Evolutionary conservation across 148 eudicot species (phyloP), one percentile per base, ranked within the genome.

Genomic region (Chenopodium suecicum): DNA sequence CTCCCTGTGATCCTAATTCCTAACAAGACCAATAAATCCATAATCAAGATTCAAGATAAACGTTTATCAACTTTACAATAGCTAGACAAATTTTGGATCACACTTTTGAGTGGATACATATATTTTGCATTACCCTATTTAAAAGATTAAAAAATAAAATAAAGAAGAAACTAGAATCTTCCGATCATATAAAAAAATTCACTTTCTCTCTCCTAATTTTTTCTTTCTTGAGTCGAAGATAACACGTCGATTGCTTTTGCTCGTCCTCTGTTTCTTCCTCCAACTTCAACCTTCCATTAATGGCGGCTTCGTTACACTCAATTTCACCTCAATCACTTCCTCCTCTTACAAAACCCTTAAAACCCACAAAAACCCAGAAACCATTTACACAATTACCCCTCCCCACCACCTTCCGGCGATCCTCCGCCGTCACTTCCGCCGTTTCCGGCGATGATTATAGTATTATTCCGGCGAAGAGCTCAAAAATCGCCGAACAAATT

Each of bases 361-460:
- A 78, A 79, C 79, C 82, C 46, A 86, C 70, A 9, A 32, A 63
- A 79, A 20, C 77, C 52, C 50, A 60, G 22, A 73, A 67, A 67
- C 25, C 74, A 44, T 11, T 17, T 12, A 16, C 71, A 34, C 54
- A 46, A 13, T n/a, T 52, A 32, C 52, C 41, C 8, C 41, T 20
- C 41, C 10, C 71, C 58, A 67, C 75, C 74, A 67, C 67, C 31
- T 2, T 8, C 27, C 81, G 81, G 74, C 52, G 76, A 50, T 58
- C 16, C 65, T 62, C 77, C n/a, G 19, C 78, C 63, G 69, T 84
- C 31, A 44, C 81, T 2, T 76, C 87, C 27, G 79, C 74, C 34
- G 89, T 90, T 48, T 67, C 85, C 60, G n/a, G 91, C 0, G 82
- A 86, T 31, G 90, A 88, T 4, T 68, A 81, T 12, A 92, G 89